phyloP scores from a whole-genome alignment of 441 rosid genomes.

The Syzygium syzygioides region DNA sequence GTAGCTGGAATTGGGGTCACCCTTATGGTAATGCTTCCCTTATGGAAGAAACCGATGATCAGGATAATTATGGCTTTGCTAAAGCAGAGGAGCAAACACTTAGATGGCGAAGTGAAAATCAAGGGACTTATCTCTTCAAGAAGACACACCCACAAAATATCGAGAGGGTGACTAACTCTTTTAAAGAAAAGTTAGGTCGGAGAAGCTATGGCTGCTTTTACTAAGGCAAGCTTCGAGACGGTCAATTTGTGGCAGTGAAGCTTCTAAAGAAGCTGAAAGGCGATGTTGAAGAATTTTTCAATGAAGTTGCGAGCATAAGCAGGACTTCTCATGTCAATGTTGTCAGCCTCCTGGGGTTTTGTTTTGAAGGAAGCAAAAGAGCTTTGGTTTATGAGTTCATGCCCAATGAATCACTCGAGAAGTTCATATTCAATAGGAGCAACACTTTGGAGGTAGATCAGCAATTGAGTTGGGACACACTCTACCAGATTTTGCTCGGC shows the following conservation, averaged over 20 bases:
- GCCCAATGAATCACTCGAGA: fast-evolving
- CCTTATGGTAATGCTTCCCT: not conserved
- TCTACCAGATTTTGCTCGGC: not conserved
- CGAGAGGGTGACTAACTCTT: not conserved
- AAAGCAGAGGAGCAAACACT: not conserved
- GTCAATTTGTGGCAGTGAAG: not conserved
- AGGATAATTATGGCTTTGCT: too few relatives aligned
- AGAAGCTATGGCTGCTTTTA: too few relatives aligned
- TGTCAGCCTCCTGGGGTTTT: too few relatives aligned
- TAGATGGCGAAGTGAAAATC: not conserved
- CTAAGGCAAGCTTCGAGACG: not conserved
- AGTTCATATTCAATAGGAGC: not conserved
- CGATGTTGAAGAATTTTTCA: not conserved
- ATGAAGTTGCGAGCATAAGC: not conserved
- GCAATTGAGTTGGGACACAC: not conserved
- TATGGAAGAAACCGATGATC: not conserved
- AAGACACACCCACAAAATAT: not conserved
- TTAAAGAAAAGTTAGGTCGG: not conserved
- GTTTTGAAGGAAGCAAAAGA: not conserved
- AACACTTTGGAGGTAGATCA: too few relatives aligned
- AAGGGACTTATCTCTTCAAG: fast-evolving
- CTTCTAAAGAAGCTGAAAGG: not conserved
- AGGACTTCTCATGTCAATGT: not conserved
- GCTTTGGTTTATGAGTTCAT: not conserved
- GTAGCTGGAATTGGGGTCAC: fast-evolving